Evolutionary conservation across 257 asterid species (phyloP).

Genomic region (Ajuga chamaepitys): DNA sequence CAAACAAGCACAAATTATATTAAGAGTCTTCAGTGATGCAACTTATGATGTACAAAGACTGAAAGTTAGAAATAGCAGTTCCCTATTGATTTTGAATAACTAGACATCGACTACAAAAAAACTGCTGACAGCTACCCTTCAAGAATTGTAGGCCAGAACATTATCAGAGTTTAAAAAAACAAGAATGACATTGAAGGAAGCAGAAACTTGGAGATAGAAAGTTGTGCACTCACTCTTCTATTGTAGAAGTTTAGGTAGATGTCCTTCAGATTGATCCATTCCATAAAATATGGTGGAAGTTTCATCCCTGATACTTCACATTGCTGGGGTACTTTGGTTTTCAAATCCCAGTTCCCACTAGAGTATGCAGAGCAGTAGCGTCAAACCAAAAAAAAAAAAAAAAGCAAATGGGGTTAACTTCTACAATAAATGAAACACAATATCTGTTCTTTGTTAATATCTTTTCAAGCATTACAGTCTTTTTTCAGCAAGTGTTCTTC

Average conservation of each 20-base stretch:
- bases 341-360: conserved; percentile 98
- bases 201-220: background rate
- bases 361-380: conserved; percentile 14
- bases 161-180: background rate
- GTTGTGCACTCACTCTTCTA: conserved; percentile 48
- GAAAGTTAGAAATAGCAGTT: background rate
- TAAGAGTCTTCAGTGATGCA: background rate
- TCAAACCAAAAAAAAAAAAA: conserved; percentile 16
- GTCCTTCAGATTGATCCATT: conserved; percentile 96
- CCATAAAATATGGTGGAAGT: conserved; percentile 78
- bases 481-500: no score
- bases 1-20: background rate
- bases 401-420: background rate
- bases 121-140: background rate
- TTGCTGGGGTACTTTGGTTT: conserved; percentile 86
- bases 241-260: conserved; percentile 78
- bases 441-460: background rate
- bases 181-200: background rate
- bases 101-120: background rate
- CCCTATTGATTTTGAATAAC: background rate
- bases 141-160: background rate
- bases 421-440: background rate
- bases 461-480: background rate
- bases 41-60: background rate
- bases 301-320: conserved; percentile 59